A percentile compares a stretch with the other conserved stretches of the same genome.
Conservation (phyloP, 345 rosid genomes). For the Cardiospermum halicacabum region DNA sequence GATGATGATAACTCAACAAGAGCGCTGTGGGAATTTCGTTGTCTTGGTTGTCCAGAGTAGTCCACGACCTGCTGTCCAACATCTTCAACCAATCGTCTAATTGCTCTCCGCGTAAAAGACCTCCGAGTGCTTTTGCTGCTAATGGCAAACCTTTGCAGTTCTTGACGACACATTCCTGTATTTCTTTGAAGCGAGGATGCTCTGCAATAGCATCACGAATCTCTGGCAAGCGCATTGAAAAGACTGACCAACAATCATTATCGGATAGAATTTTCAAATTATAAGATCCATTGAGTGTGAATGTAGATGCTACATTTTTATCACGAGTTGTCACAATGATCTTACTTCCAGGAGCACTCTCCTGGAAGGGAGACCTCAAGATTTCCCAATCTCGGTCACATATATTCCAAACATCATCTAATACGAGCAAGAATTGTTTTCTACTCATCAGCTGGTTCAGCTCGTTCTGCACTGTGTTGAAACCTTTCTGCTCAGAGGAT, state of each 20-base stretch:
- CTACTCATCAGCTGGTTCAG: neutral
- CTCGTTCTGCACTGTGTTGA: neutral
- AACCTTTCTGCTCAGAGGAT: neutral
- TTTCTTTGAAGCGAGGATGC: neutral
- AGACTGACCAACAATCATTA: neutral
- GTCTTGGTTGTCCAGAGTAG: neutral
- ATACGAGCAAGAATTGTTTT: neutral
- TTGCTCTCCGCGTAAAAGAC: neutral
- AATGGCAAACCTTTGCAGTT: neutral
- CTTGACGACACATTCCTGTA: neutral
- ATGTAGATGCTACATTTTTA: neutral
- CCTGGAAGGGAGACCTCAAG: neutral
- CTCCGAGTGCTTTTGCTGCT: neutral
- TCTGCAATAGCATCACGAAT: neutral
- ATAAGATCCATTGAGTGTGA: rapidly evolving
- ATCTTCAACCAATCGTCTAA: neutral
- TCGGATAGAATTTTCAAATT: rapidly evolving
- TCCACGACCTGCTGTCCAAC: neutral
- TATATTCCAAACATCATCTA: neutral
- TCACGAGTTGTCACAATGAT: neutral
- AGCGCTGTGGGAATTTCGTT: neutral
- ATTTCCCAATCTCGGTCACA: neutral
- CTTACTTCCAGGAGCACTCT: neutral
- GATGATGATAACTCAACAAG: slow-evolving; percentile 3
- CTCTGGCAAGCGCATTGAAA: neutral